phyloP scores from a whole-genome alignment of 768 basidiomycete genomes.

The Hygrophorus pudorinus region DNA sequence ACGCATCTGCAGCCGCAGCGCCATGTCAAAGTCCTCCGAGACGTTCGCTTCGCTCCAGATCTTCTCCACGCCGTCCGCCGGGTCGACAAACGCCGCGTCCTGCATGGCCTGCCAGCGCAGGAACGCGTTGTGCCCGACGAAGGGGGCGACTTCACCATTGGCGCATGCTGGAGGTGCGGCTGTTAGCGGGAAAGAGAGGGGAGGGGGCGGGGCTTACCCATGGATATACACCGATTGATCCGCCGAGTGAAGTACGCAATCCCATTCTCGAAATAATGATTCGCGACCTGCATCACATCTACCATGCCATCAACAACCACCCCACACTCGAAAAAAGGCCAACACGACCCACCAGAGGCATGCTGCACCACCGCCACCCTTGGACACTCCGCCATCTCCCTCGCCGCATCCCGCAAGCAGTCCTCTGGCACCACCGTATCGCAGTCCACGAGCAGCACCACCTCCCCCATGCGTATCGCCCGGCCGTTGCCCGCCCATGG shows the following conservation, averaged over 20 bases:
- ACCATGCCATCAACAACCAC: constrained; percentile 13
- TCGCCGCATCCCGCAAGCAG: constrained; percentile 76
- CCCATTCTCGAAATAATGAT: constrained; percentile 87
- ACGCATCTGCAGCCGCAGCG: constrained; percentile 46
- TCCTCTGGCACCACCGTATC: constrained; percentile 76
- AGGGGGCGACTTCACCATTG: constrained; percentile 75
- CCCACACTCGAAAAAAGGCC: background rate
- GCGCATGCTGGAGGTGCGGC: constrained; percentile 46
- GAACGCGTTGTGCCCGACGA: constrained; percentile 84
- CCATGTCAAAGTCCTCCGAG: constrained; percentile 80
- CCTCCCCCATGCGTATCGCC: constrained; percentile 61
- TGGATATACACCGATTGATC: constrained; percentile 62
- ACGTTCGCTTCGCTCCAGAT: constrained; percentile 74
- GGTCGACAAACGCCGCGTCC: constrained; percentile 68
- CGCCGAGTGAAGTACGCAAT: constrained; percentile 76
- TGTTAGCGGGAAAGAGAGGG: no score
- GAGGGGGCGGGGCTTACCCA: background rate
- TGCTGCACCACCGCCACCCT: constrained; percentile 83
- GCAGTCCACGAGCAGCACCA: constrained; percentile 72
- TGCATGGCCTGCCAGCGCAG: constrained; percentile 81
- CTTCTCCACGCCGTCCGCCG: constrained; percentile 53
- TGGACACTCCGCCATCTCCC: constrained; percentile 67
- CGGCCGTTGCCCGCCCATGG: constrained; percentile 73
- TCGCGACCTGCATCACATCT: constrained; percentile 77
- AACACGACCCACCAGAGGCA: constrained; percentile 42